A percentile compares a stretch with the other conserved stretches of the same genome.
These are phyloP conservation scores for Aegilops longissima DNA, from an alignment of 176 grass and related monocot species.

Conservation along the genomic window DNA sequence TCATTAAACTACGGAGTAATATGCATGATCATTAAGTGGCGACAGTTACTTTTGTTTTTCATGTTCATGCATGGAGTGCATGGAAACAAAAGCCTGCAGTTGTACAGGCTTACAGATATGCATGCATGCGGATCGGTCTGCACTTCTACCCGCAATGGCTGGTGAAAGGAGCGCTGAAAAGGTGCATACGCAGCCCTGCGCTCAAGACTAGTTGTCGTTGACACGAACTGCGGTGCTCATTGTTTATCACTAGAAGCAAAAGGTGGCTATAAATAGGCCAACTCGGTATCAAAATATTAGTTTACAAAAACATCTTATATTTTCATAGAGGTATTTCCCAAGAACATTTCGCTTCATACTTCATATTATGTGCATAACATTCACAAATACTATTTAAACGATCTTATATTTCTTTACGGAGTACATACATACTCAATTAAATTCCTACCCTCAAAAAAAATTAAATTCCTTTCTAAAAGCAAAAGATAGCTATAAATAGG, in stretches of 20 bases:
- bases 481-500: neutral
- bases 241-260: constrained; percentile 4
- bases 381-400: too few relatives aligned
- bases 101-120: constrained; percentile 23
- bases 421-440: neutral
- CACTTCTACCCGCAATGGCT: neutral
- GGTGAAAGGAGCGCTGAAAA: constrained; percentile 30
- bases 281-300: too few relatives aligned
- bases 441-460: neutral
- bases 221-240: constrained; percentile 30
- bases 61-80: constrained; percentile 18
- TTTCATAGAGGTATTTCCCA: too few relatives aligned
- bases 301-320: too few relatives aligned
- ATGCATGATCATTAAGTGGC: neutral
- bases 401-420: too few relatives aligned
- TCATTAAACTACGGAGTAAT: neutral
- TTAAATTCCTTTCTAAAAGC: neutral
- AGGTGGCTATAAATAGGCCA: too few relatives aligned
- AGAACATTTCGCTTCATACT: too few relatives aligned
- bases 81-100: constrained; percentile 25
- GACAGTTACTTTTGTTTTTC: neutral
- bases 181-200: constrained; percentile 30
- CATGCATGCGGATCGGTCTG: constrained; percentile 41
- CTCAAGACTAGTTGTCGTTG: constrained; percentile 53
- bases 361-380: too few relatives aligned